Base-by-base conservation (phyloP, 495 filamentous ascomycete species). In the Penicillium coprophilum region DNA sequence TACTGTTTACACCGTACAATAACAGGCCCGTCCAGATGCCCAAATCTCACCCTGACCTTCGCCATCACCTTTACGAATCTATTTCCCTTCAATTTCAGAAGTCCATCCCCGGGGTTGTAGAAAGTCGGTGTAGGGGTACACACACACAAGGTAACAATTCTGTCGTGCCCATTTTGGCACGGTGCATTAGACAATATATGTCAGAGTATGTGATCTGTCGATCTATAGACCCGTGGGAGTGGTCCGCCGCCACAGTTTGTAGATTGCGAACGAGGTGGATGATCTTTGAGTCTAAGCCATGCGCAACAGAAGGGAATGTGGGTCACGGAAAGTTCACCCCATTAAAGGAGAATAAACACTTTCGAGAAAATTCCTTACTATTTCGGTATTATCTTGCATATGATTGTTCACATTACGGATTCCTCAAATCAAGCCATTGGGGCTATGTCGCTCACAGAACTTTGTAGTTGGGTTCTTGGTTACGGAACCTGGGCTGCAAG, bases 81-180 rank as follows among this genome's bases (percentile, higher is more conserved):
- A 13, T n/a, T n/a, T n/a, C n/a, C n/a, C 6, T 41, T 41, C 6
- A 15, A 41, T 31, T 6, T 13, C 38, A 39, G n/a, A 43, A 19
- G 38, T 10, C n/a, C 2, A 0, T 28, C 28, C 3, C 50, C 1
- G 12, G 13, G 24, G 21, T 8, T 7, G 11, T 11, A 6, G 17
- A 36, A 53, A 9, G 5, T 53, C 50, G 50, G 50, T 53, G 50
- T 32, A 53, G 50, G 40, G 27, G 19, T 3, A 53, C n/a, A 23
- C 17, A 12, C 15, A 50, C 15, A 50, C 3, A 21, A n/a, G n/a
- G 8, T 21, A 19, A n/a, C 21, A 20, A 32, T 23, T 19, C 11
- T 15, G 20, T 41, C 24, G 21, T 13, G 20, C 36, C 27, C 15
- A 34, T 30, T 34, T 21, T 4, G 19, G 7, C 32, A 30, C 19